Base-by-base conservation (phyloP, 768 basidiomycete genomes). In the Xerocomellus dryophilus region DNA sequence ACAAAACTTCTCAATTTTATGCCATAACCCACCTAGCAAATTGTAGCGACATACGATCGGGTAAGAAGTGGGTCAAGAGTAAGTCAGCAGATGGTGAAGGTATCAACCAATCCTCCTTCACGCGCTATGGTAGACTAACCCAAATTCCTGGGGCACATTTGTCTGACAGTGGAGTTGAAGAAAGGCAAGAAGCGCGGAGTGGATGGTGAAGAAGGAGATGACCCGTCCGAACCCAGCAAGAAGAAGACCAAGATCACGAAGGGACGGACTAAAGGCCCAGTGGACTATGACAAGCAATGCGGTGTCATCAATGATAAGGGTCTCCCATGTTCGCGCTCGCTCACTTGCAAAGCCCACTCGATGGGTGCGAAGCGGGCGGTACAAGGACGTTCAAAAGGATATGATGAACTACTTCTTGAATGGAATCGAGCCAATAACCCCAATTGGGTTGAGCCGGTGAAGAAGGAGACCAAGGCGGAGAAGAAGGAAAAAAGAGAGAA, bases 311-410 rank as follows among this genome's bases (percentile, higher is more conserved):
- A 96, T 73, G 94, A 96, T 74, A 97, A 97, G 71, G 81, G 81
- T 41, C 74, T 93, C 7, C 93, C 92, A 0, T 99, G 96, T 67
- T 93, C 93, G 12, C 90, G 96, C 25, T 93, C 93, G 7, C 80
- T 99, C 35, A 98, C 96, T 0, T 99, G 96, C 77, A 99, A 99
- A 72, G 93, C 96, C 6, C 96, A 99, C 68, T 88, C 92, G 2
- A 96, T 99, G 87, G 93, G 93, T 14, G 90, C 93, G 11, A 99
- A 99, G 71, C 88, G 96, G 17, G 83, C 89, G 9, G 95, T 99
- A 1, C 80, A 82, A 57, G 92, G 92, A 32, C 90, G 96, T 5
- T 89, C 90, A 1, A 81, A 86, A 48, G 69, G 74, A 7, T 98
- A 93, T 66, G 94, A 97, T 64, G 86, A 87, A 40, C 81, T 99